Percentiles rank a stretch among this genome's conserved stretches.
Conservation (phyloP, 176 grass and related monocot species). For the Rhynchospora tenuis region DNA sequence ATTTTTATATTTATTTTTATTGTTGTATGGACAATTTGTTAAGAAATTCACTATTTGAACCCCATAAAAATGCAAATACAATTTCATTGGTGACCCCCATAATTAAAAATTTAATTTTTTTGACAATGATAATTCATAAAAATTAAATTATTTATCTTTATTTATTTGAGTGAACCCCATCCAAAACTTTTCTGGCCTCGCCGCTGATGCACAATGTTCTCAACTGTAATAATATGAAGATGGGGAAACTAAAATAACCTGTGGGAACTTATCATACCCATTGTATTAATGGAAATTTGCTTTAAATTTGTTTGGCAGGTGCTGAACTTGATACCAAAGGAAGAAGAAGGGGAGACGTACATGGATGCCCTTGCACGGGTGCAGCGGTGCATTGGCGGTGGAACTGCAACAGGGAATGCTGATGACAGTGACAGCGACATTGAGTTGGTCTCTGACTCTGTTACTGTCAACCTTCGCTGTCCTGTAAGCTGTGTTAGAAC, state of each 20-base stretch:
- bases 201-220: background rate
- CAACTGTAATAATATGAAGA: slow-evolving; percentile 10
- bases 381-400: slow-evolving; percentile 72
- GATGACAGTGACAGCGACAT: slow-evolving; percentile 77
- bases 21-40: no score
- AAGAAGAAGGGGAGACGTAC: slow-evolving; percentile 72
- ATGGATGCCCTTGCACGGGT: slow-evolving; percentile 76
- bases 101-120: no score
- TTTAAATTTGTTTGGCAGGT: slow-evolving; percentile 42
- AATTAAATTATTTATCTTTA: no score
- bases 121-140: no score
- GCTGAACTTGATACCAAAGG: slow-evolving; percentile 70
- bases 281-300: background rate
- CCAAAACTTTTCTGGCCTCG: no score
- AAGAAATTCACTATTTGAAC: no score
- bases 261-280: background rate
- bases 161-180: no score
- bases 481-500: slow-evolving; percentile 52
- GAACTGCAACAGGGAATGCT: slow-evolving; percentile 51
- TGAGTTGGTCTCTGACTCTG: slow-evolving; percentile 74
- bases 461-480: slow-evolving; percentile 81
- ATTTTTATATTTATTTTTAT: no score
- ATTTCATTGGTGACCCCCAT: no score
- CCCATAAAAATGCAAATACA: no score
- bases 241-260: background rate